Evolutionary conservation across 352 stramenopile genomes (phyloP).

Genomic region (Pythium aphanidermatum): DNA sequence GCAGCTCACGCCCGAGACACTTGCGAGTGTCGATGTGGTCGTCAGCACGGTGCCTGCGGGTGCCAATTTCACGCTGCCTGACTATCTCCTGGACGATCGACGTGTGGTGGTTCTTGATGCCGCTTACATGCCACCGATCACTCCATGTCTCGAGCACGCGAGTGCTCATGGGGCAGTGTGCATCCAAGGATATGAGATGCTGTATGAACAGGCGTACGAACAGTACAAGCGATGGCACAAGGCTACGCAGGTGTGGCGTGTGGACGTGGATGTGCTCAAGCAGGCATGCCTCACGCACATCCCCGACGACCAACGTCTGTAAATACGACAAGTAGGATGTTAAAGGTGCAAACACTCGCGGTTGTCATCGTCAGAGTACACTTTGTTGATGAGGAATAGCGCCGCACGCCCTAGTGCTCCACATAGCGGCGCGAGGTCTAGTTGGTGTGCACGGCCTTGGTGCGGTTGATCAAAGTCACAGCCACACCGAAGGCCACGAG

Average conservation of each 20-base stretch:
- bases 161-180: constrained; percentile 72
- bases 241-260: constrained; percentile 31
- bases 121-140: constrained; percentile 97
- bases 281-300: constrained; percentile 51
- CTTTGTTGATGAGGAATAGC: too few species aligned
- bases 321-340: background rate
- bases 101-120: constrained; percentile 93
- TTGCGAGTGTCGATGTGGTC: constrained; percentile 82
- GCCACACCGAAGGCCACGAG: constrained; percentile 39
- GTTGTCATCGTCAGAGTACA: too few species aligned
- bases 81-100: constrained; percentile 41
- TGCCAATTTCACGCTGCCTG: constrained; percentile 76
- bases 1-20: constrained; percentile 38
- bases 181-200: constrained; percentile 97
- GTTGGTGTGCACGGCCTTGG: constrained; percentile 25
- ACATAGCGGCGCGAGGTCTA: background rate
- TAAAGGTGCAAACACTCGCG: background rate
- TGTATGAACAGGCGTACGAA: constrained; percentile 96
- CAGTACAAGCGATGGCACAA: constrained; percentile 95
- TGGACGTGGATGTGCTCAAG: constrained; percentile 51
- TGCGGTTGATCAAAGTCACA: constrained; percentile 34
- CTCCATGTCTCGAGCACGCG: constrained; percentile 89
- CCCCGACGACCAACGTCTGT: constrained; percentile 46
- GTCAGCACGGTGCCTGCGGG: constrained; percentile 94
- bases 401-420: background rate